Conservation (phyloP, 495 filamentous ascomycete species). For the Aspergillus carlsbadensis region DNA sequence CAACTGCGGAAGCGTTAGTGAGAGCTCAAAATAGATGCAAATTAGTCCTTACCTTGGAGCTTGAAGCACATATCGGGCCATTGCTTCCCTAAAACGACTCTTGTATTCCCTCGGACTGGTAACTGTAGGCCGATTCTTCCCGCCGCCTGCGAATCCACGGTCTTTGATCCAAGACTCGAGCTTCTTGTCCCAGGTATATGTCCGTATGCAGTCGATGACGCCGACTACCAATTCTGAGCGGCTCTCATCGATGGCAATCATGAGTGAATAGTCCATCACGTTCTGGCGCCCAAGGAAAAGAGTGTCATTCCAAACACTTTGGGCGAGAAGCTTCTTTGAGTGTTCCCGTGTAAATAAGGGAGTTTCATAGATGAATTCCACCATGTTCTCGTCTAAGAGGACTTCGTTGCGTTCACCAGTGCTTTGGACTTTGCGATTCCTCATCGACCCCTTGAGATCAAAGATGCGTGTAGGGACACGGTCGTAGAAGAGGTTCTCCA, state of each 20-base stretch:
- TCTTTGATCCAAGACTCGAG: conserved; percentile 99
- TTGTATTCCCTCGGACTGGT: conserved; percentile 98
- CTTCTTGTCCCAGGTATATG: conserved; percentile 99
- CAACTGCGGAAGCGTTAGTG: conserved; percentile 43
- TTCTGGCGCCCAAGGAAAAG: conserved; percentile 88
- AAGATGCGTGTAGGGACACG: conserved; percentile 89
- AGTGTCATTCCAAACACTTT: conserved; percentile 93
- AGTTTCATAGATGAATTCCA: conserved; percentile 97
- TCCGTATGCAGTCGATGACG: conserved; percentile 97
- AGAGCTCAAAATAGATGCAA: neutral
- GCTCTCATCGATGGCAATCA: conserved; percentile 94
- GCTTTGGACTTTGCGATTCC: conserved; percentile 91
- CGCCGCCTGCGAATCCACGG: conserved; percentile 78
- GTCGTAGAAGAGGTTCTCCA: conserved; percentile 99
- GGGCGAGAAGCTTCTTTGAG: conserved; percentile 80
- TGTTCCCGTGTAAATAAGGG: conserved; percentile 93
- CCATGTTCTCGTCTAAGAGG: conserved; percentile 97
- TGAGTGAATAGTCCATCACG: conserved; percentile 98
- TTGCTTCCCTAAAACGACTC: conserved; percentile 91
- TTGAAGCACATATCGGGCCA: conserved; percentile 85
- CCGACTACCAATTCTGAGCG: conserved; percentile 90
- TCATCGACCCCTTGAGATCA: conserved; percentile 97
- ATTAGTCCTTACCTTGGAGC: conserved; percentile 55
- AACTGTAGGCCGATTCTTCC: conserved; percentile 88
- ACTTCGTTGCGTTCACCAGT: conserved; percentile 97